Conservation (phyloP, 2,329 filamentous ascomycete genomes). For the Pseudogymnoascus sp. region DNA sequence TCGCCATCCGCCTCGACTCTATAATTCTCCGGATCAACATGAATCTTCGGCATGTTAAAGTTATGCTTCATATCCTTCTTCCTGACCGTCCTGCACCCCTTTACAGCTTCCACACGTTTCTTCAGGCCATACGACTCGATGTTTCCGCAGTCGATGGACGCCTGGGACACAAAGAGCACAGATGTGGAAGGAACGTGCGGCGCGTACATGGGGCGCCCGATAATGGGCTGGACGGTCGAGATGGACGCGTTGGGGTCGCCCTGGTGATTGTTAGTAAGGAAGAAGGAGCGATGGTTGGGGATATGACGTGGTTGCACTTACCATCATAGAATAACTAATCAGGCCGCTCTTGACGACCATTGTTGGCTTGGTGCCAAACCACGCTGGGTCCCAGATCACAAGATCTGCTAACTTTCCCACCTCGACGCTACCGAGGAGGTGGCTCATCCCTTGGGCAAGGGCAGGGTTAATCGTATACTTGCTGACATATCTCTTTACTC, state of each 20-base stretch:
- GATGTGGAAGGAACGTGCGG: slow-evolving; percentile 62
- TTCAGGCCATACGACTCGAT: slow-evolving; percentile 65
- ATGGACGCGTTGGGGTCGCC: slow-evolving; percentile 78
- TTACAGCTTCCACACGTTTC: slow-evolving; percentile 75
- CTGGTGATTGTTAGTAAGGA: slow-evolving; percentile 31
- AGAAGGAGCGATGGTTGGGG: not conserved
- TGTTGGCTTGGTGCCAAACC: slow-evolving; percentile 80
- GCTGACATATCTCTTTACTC: slow-evolving; percentile 85
- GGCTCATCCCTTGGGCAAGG: slow-evolving; percentile 80
- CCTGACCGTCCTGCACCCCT: slow-evolving; percentile 62
- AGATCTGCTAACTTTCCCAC: slow-evolving; percentile 85
- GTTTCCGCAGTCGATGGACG: slow-evolving; percentile 58
- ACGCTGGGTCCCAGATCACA: slow-evolving; percentile 75
- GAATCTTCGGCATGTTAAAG: slow-evolving; percentile 74
- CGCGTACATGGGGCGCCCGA: slow-evolving; percentile 81
- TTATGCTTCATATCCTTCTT: slow-evolving; percentile 93
- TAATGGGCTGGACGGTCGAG: slow-evolving; percentile 76
- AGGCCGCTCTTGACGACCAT: slow-evolving; percentile 81
- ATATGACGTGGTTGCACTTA: slow-evolving; percentile 31
- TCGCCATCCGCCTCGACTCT: slow-evolving; percentile 76
- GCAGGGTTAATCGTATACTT: slow-evolving; percentile 97
- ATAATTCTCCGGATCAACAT: slow-evolving; percentile 86
- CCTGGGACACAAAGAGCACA: slow-evolving; percentile 75
- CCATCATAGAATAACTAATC: slow-evolving; percentile 78
- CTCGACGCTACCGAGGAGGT: slow-evolving; percentile 80